phyloP scores from a whole-genome alignment of 441 rosid species.

The Flueggea neowawraea region DNA sequence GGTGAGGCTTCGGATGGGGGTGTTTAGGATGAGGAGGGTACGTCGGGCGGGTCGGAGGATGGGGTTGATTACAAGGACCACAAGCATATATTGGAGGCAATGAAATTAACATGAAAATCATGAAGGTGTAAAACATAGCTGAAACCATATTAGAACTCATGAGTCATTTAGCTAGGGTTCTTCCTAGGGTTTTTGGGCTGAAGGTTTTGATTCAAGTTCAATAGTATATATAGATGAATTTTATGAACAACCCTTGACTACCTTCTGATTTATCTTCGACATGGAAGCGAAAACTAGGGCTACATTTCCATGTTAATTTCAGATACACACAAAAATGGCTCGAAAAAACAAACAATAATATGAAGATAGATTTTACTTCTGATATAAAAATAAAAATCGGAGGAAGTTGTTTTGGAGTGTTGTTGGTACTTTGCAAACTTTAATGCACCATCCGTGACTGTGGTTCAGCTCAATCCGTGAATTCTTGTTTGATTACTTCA shows the following conservation, averaged over 20 bases:
- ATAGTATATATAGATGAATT: too few species aligned
- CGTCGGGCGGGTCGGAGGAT: slow-evolving; percentile 20
- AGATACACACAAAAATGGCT: too few species aligned
- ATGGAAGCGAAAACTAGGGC: too few species aligned
- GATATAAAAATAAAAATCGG: too few species aligned
- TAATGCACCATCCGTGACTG: slow-evolving; percentile 54
- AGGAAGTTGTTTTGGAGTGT: slow-evolving; percentile 30
- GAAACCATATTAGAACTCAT: slow-evolving; percentile 43
- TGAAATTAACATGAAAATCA: slow-evolving; percentile 51
- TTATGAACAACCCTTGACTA: too few species aligned
- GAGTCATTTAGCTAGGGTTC: background rate
- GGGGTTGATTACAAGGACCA: slow-evolving; percentile 48
- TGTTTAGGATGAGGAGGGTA: slow-evolving; percentile 40
- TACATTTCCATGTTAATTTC: too few species aligned
- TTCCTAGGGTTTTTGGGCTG: slow-evolving; percentile 8
- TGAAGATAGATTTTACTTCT: too few species aligned
- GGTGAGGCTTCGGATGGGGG: slow-evolving; percentile 35
- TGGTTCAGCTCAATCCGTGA: slow-evolving; percentile 40
- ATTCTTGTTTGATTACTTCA: slow-evolving; percentile 15
- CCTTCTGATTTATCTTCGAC: too few species aligned
- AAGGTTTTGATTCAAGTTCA: too few species aligned
- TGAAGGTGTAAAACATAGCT: slow-evolving; percentile 43
- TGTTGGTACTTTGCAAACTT: slow-evolving; percentile 37
- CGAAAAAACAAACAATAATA: too few species aligned
- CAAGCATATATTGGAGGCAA: slow-evolving; percentile 71